Evolutionary conservation across 73 alveolate genomes (phyloP).

Genomic region (Paramecium biaurelia): DNA sequence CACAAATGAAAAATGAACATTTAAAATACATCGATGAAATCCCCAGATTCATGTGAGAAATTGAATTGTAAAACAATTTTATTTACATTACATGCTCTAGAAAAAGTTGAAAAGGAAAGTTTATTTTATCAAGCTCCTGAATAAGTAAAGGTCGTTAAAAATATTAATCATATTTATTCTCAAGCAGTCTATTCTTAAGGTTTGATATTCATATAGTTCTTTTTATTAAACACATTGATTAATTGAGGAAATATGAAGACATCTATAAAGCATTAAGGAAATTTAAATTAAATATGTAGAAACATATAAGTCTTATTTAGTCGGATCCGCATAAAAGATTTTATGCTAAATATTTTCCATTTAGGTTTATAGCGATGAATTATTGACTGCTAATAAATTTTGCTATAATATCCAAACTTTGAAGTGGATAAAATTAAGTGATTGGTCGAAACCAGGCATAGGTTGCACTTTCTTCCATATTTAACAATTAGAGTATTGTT

Average conservation of each 20-base stretch:
- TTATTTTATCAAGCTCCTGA: constrained; percentile 15
- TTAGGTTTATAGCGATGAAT: background rate
- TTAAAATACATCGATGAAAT: constrained; percentile 28
- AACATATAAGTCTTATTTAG: background rate
- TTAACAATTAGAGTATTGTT: background rate
- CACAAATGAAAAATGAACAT: constrained; percentile 25
- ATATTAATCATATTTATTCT: background rate
- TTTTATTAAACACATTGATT: background rate
- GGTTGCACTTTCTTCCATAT: background rate
- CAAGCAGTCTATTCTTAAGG: constrained; percentile 28
- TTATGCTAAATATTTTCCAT: background rate
- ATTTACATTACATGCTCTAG: background rate
- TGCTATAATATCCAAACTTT: background rate
- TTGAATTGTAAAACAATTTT: constrained; percentile 10
- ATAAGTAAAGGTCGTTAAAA: background rate
- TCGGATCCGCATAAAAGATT: background rate
- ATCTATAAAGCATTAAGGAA: background rate
- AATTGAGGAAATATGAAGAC: background rate
- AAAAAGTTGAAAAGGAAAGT: background rate
- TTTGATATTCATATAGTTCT: background rate
- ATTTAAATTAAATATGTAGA: constrained; percentile 3
- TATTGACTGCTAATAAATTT: background rate
- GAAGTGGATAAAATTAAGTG: background rate
- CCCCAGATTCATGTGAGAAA: constrained; percentile 12
- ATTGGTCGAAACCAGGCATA: background rate